Evolutionary conservation across 2,329 filamentous ascomycete species (phyloP), one percentile per base, ranked within the genome.

Genomic region (Lizonia empirigonia): DNA sequence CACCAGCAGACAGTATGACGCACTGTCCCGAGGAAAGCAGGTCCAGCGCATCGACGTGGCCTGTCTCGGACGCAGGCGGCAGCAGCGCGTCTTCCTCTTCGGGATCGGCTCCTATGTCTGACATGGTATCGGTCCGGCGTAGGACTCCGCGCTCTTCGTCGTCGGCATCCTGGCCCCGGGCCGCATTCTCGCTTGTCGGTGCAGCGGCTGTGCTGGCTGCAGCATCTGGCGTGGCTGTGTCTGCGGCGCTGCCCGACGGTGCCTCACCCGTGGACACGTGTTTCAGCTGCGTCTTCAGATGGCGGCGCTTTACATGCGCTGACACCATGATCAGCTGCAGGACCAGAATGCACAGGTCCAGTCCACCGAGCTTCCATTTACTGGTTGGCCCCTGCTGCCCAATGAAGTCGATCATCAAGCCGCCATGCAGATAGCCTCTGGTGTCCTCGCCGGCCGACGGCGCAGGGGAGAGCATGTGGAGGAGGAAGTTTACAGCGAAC

Each of bases 331-430:
- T 63, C 6, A 85, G 57, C 71, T 87, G 83, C 56, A 87, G 66
- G 5, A 76, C 53, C 53, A 85, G 59, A 9, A 85, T 73, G 27
- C 84, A 66, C 7, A 81, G 33, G 63, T 87, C 84, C 54, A 85
- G 71, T 3, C 73, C 62, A 4, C 82, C 61, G 10, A 87, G 74
- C 56, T 78, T 76, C 38, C 78, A 66, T 62, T 80, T 81, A 44
- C 81, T 79, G 3, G 80, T 77, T 2, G 83, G 82, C 2, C 79
- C 81, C 58, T 80, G 76, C 67, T 86, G 82, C 13, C 85, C 84
- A 44, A 87, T 81, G 62, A 87, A 86, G 69, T 87, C 84, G 62
- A 87, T 83, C 58, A 85, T 77, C 40, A 86, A 58, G 2, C 85
- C 83, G 5, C 85, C 84, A 63, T 86, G 83, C 10, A 86, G 72